Evolutionary conservation across 441 rosid species (phyloP), one percentile per base, ranked within the genome.

Genomic region (Eutrema salsugineum): DNA sequence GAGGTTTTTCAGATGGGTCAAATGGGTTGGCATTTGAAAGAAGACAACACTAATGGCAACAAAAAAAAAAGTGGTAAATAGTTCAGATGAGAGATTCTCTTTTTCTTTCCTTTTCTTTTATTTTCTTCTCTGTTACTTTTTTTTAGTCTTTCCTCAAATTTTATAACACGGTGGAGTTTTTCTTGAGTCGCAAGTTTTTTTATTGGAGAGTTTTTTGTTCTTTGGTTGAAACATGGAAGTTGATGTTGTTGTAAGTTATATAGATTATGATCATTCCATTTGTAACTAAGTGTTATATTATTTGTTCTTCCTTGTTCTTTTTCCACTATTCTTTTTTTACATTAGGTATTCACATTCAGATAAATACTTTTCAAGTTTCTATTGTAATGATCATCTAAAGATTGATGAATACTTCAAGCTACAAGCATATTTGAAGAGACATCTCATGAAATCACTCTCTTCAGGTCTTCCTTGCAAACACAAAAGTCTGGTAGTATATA

Each of bases 1-100:
- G 28, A 78, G 89, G 67, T 47, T 87, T 78, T 94, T 94, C 86
- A 84, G 88, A 84, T 94, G 99, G 97, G 94, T 94, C 60, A 94
- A 89, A 58, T 91, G 99, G 99, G 97, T 91, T 9, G 99, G 97
- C 50, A 78, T 94, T 47, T 91, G 86, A 66, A 19, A 47, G 27
- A 16, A 32, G 3, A 3, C 27, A 16, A 43, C 14, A 16, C 17
- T n/a, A 54, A 35, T 22, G 40, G 33, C 30, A 43, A n/a, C n/a
- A n/a, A n/a, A n/a, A n/a, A n/a, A n/a, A n/a, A 16, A 60, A 14
- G 4, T 63, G 75, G 70, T 76, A 69, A 69, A 76, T 70, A 76
- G 61, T 59, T 75, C 66, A 63, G 48, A 75, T 70, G 71, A 56
- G 61, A 58, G 51, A 49, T 35, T 46, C 7, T 54, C 11, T 36